Evolutionary conservation across 306 rosid species (phyloP).

Genomic region (Castanea sativa): DNA sequence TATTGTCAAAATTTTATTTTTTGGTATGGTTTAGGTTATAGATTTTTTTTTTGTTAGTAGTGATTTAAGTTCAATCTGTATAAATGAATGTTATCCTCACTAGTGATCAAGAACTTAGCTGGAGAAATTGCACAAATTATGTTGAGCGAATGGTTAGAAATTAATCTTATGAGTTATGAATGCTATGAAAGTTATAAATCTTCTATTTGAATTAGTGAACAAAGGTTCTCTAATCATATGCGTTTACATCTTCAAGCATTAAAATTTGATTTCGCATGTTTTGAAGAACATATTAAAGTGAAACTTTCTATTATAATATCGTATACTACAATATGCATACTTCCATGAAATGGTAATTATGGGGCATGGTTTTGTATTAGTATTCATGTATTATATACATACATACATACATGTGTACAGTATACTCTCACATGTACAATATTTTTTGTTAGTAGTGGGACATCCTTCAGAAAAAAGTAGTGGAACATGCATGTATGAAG

Average conservation of each 20-base stretch:
- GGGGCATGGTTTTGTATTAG: background rate
- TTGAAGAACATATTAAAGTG: background rate
- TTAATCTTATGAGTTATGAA: constrained; percentile 4
- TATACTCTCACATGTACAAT: too few species aligned
- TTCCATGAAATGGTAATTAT: background rate
- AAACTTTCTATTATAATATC: background rate
- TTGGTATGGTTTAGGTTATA: background rate
- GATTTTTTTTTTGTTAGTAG: background rate
- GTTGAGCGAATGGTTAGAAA: constrained; percentile 67
- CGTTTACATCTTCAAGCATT: background rate
- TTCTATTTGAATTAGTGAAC: background rate
- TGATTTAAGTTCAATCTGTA: background rate
- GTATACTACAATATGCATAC: background rate
- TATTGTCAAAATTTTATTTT: background rate
- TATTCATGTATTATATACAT: background rate
- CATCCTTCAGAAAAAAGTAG: background rate
- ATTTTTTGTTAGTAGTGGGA: background rate
- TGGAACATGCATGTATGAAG: background rate
- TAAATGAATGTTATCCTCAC: constrained; percentile 9
- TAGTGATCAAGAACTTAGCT: constrained; percentile 69
- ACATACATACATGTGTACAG: too few species aligned
- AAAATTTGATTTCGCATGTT: background rate
- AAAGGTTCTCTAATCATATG: background rate
- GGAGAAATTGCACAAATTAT: constrained; percentile 90
- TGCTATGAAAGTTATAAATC: constrained; percentile 1